These are phyloP conservation scores for Stentor coeruleus DNA, from an alignment of 73 alveolate species.

Conservation along the genomic window DNA sequence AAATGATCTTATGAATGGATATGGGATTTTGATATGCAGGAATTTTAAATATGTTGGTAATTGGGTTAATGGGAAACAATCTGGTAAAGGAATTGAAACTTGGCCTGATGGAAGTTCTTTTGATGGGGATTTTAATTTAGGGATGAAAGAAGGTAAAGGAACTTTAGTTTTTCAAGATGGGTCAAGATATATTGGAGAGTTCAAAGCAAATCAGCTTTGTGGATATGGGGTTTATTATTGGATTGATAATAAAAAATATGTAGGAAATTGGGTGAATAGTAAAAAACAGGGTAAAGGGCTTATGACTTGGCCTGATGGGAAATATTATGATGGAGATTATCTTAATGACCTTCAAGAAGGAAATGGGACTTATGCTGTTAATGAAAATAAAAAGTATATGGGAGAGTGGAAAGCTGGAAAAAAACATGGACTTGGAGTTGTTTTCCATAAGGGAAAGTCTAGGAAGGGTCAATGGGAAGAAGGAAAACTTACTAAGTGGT, in stretches of 20 bases:
- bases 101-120: slow-evolving; percentile 61
- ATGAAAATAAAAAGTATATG: not conserved
- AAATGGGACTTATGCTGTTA: not conserved
- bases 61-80: slow-evolving; percentile 53
- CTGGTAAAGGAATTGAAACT: slow-evolving; percentile 50
- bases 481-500: not conserved
- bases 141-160: slow-evolving; percentile 69
- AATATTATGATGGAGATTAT: not conserved
- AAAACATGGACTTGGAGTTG: no score
- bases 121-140: slow-evolving; percentile 57
- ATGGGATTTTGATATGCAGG: no score
- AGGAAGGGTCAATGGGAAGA: no score
- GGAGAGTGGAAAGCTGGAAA: no score
- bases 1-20: no score
- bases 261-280: slow-evolving; percentile 23
- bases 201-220: not conserved
- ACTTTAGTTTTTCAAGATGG: slow-evolving; percentile 56
- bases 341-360: not conserved
- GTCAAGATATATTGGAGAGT: slow-evolving; percentile 35
- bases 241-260: slow-evolving; percentile 25
- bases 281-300: slow-evolving; percentile 11
- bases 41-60: slow-evolving; percentile 59
- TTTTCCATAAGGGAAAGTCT: no score
- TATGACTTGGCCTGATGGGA: not conserved
- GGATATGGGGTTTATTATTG: slow-evolving; percentile 21